A percentile compares a stretch with the other conserved stretches of the same genome.
Conservation (phyloP, 805 yeast genomes). For the Zygosaccharomyces gambellarensis region DNA sequence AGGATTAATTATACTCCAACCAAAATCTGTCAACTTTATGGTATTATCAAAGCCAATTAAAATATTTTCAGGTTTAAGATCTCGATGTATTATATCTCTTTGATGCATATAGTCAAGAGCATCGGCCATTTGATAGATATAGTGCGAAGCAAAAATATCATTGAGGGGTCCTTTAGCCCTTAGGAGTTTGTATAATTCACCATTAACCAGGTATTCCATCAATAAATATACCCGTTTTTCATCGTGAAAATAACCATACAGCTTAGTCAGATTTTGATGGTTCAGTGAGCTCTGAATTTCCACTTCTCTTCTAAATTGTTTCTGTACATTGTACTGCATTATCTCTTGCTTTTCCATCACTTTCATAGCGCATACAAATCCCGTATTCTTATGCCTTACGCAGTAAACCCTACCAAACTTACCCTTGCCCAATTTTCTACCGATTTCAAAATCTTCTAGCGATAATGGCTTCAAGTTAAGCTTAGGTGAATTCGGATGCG, state of each 20-base stretch:
- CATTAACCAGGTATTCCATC: conserved; percentile 78
- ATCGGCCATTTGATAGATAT: conserved; percentile 74
- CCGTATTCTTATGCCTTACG: conserved; percentile 68
- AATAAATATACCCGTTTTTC: conserved; percentile 72
- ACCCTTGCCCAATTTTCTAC: conserved; percentile 85
- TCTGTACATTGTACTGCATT: conserved; percentile 67
- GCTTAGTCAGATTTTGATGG: conserved; percentile 74
- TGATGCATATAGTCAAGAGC: conserved; percentile 76
- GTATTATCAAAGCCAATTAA: conserved; percentile 69
- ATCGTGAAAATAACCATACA: conserved; percentile 85
- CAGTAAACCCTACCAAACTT: conserved; percentile 91
- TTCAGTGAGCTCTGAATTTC: conserved; percentile 79
- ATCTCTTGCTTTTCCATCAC: conserved; percentile 85
- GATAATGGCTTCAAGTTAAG: conserved; percentile 12
- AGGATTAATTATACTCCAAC: conserved; percentile 80
- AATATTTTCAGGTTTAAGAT: conserved; percentile 91
- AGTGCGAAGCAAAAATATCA: conserved; percentile 70
- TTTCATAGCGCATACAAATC: conserved; percentile 83
- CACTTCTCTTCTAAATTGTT: conserved; percentile 83
- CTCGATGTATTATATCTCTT: conserved; percentile 82
- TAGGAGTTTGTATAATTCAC: conserved; percentile 76
- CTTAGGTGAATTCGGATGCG: conserved; percentile 2
- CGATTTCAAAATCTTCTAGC: conserved; percentile 70
- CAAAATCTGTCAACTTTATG: conserved; percentile 87
- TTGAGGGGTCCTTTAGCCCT: conserved; percentile 64